Conservation (phyloP, 208 protist species). For the Strigomonas culicis region DNA sequence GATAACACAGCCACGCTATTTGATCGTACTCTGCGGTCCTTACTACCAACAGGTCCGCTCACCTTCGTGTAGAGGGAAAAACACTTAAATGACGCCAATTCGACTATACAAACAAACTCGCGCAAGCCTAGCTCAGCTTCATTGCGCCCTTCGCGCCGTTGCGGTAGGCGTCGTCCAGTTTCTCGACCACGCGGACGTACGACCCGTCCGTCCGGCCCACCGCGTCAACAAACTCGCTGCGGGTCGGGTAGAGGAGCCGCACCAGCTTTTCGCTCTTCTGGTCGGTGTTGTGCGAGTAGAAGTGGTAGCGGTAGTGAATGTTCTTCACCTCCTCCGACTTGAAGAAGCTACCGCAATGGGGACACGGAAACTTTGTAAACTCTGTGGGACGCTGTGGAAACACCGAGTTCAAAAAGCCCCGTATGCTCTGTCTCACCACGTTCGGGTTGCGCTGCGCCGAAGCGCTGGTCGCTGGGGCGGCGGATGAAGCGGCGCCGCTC, state of each 20-base stretch:
- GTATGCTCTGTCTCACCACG: neutral
- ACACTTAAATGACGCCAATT: too few relatives aligned
- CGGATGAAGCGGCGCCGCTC: neutral
- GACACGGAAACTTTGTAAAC: slow-evolving; percentile 37
- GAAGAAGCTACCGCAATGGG: slow-evolving; percentile 60
- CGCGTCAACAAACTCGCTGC: slow-evolving; percentile 48
- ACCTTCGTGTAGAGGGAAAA: too few relatives aligned
- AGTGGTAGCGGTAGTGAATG: slow-evolving; percentile 77
- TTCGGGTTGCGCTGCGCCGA: neutral
- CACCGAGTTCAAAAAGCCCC: slow-evolving; percentile 53
- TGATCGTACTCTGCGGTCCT: too few relatives aligned
- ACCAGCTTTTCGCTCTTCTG: slow-evolving; percentile 63
- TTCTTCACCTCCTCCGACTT: slow-evolving; percentile 45
- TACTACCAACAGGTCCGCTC: too few relatives aligned
- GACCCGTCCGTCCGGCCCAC: slow-evolving; percentile 26
- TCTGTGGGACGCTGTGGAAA: slow-evolving; percentile 29
- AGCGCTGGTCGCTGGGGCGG: slow-evolving; percentile 2
- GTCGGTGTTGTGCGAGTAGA: slow-evolving; percentile 54
- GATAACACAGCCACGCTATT: too few relatives aligned
- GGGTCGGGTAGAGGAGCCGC: slow-evolving; percentile 57
- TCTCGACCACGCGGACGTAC: slow-evolving; percentile 33
- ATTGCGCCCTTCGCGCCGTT: slow-evolving; percentile 28
- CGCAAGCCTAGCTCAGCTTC: slow-evolving; percentile 14
- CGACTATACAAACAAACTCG: neutral
- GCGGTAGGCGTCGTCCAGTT: slow-evolving; percentile 44